Conservation (phyloP, 78 protist species). For the Dictyostelium purpureum region DNA sequence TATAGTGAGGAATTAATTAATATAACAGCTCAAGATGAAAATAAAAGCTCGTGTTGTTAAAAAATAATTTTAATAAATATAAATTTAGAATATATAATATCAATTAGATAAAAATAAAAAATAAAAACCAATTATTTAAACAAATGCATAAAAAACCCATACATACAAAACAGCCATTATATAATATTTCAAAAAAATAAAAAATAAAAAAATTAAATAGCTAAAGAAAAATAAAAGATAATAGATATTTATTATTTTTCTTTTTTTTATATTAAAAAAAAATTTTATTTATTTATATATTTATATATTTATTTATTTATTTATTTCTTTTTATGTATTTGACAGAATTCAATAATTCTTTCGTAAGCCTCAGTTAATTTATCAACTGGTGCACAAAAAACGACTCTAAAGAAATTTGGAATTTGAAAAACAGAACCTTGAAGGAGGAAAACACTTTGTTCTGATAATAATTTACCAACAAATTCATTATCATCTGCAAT, state of each 20-base stretch:
- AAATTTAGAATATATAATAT: no score
- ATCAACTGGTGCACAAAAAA: conserved; percentile 88
- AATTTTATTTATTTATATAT: no score
- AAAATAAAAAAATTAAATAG: no score
- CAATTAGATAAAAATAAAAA: no score
- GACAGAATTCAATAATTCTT: conserved; percentile 89
- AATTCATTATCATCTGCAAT: conserved; percentile 83
- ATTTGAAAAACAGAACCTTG: conserved; percentile 86
- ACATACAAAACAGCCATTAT: no score
- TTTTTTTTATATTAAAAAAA: no score
- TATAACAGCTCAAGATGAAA: not conserved
- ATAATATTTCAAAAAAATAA: no score
- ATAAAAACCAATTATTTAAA: no score
- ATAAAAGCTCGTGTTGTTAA: not conserved
- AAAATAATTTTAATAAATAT: not conserved
- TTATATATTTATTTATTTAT: no score
- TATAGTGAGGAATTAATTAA: not conserved
- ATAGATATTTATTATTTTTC: no score
- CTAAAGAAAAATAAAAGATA: no score
- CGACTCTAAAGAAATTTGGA: conserved; percentile 88
- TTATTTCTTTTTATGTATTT: conserved; percentile 30
- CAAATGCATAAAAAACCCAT: no score
- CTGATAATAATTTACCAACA: conserved; percentile 77
- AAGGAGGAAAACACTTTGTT: conserved; percentile 88
- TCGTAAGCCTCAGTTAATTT: conserved; percentile 87